Conservation (phyloP, 805 yeast species). For the Candida tibetensis region DNA sequence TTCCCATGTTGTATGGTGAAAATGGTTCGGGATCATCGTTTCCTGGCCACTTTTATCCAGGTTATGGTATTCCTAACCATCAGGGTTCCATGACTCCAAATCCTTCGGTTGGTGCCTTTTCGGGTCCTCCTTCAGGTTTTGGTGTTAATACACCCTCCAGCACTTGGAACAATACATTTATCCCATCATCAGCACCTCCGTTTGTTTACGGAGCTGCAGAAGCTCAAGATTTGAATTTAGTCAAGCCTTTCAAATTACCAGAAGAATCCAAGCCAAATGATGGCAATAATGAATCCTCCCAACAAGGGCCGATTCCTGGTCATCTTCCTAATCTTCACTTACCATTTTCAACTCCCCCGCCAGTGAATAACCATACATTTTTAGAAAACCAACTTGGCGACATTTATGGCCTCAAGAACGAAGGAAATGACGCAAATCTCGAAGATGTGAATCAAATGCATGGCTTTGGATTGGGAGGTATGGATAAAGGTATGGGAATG, state of each 20-base stretch:
- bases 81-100: conserved; percentile 31
- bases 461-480: not conserved
- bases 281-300: conserved; percentile 9
- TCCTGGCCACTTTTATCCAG: conserved; percentile 11
- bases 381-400: conserved; percentile 3
- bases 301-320: conserved; percentile 6
- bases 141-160: conserved; percentile 32
- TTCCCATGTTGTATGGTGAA: conserved; percentile 6
- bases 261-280: conserved; percentile 2
- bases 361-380: conserved; percentile 7
- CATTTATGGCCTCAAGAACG: not conserved
- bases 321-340: conserved; percentile 13
- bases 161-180: conserved; percentile 33
- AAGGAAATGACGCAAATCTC: not conserved
- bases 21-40: not conserved
- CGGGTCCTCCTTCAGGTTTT: conserved; percentile 12
- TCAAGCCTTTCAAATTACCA: conserved; percentile 21
- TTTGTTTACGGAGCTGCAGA: conserved; percentile 17
- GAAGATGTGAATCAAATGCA: not conserved
- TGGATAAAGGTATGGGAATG: not conserved
- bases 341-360: conserved; percentile 26
- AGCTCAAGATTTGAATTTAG: conserved; percentile 3
- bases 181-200: conserved; percentile 40
- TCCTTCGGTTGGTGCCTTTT: conserved; percentile 21
- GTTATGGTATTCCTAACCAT: conserved; percentile 16